Percentiles rank a stretch among this genome's conserved stretches.
Conservation (phyloP, 306 rosid genomes). For the Prunus dulcis region DNA sequence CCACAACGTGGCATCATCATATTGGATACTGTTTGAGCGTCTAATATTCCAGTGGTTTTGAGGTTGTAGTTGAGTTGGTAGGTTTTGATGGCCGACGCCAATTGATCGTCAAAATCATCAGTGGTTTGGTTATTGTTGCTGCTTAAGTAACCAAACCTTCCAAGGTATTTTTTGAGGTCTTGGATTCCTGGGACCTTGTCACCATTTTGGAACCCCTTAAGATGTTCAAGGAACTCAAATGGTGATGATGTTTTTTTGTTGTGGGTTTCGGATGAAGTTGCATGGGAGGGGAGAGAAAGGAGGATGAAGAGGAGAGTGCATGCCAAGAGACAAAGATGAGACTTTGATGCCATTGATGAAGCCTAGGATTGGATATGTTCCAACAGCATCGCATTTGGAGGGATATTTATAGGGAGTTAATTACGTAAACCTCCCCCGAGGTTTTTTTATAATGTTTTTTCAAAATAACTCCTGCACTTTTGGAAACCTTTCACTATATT, state of each 20-base stretch:
- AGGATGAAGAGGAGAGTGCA: not conserved
- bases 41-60: constrained; percentile 21
- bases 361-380: not conserved
- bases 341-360: not conserved
- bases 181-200: constrained; percentile 30
- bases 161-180: constrained; percentile 38
- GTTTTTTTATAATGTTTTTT: too few species aligned
- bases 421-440: too few species aligned
- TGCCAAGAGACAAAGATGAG: not conserved
- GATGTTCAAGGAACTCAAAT: constrained; percentile 25
- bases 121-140: not conserved
- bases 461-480: too few species aligned
- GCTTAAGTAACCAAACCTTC: constrained; percentile 36
- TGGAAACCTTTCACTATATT: too few species aligned
- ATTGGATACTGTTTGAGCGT: constrained; percentile 22
- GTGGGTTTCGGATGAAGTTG: not conserved
- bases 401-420: not conserved
- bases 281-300: not conserved
- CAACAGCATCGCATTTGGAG: not conserved
- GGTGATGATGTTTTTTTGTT: constrained; percentile 4
- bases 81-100: constrained; percentile 36
- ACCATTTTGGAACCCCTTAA: constrained; percentile 35
- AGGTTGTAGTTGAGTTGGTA: constrained; percentile 36
- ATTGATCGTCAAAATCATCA: constrained; percentile 25
- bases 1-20: constrained; percentile 52